Evolutionary conservation across 345 rosid species (phyloP).

Genomic region (Citrus glauca): DNA sequence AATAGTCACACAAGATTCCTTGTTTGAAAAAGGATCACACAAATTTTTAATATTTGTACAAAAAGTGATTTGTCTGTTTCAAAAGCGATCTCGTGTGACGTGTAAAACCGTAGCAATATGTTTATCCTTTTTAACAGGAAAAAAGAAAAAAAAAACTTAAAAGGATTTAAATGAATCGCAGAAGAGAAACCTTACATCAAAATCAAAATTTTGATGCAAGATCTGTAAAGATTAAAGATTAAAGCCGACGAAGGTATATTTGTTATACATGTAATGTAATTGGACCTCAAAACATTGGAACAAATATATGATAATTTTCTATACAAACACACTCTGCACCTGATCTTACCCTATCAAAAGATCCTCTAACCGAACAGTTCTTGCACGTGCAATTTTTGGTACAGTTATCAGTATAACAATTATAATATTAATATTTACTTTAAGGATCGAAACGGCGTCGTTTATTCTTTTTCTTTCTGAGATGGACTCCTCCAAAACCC

Average conservation of each 20-base stretch:
- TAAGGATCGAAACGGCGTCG: not conserved
- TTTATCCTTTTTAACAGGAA: too few relatives aligned
- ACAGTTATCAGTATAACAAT: not conserved
- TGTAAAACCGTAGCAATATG: too few relatives aligned
- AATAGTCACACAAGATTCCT: too few relatives aligned
- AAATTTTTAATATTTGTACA: too few relatives aligned
- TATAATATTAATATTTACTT: not conserved
- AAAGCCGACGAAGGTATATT: too few relatives aligned
- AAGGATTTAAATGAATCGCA: not conserved
- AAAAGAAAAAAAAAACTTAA: too few relatives aligned
- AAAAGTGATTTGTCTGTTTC: too few relatives aligned
- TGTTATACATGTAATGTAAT: not conserved
- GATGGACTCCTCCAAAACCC: slow-evolving; percentile 58
- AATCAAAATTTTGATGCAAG: not conserved
- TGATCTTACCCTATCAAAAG: not conserved
- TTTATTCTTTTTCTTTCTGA: slow-evolving; percentile 17
- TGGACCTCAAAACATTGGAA: not conserved
- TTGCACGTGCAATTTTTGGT: not conserved
- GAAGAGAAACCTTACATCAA: not conserved
- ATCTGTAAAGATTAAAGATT: too few relatives aligned
- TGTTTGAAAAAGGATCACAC: too few relatives aligned
- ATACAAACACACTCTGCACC: not conserved
- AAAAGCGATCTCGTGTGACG: too few relatives aligned
- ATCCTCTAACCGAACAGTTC: not conserved
- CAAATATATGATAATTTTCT: not conserved